phyloP scores from a whole-genome alignment of 2,329 filamentous ascomycete genomes.

The Claviceps purpurea region DNA sequence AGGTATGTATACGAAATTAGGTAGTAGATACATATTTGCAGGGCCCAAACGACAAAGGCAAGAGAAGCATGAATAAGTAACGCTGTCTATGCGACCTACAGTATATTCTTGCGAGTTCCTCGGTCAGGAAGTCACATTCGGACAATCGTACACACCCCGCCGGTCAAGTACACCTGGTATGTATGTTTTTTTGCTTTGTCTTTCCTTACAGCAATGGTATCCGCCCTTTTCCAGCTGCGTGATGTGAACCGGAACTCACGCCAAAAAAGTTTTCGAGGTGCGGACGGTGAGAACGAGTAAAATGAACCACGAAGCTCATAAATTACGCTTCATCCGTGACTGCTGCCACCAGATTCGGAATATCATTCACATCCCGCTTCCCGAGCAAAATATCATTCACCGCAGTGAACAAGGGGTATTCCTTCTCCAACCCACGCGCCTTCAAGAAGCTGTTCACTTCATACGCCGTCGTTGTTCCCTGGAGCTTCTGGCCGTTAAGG shows the following conservation, averaged over 20 bases:
- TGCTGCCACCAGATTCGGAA: conserved; percentile 52
- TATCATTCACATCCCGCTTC: conserved; percentile 63
- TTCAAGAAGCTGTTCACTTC: conserved; percentile 87
- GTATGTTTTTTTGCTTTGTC: background rate
- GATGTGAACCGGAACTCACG: background rate
- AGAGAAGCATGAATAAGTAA: too few relatives aligned
- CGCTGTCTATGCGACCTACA: too few relatives aligned
- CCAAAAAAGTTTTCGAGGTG: background rate
- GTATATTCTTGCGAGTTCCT: too few relatives aligned
- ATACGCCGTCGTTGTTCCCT: conserved; percentile 81
- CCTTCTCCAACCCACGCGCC: conserved; percentile 59
- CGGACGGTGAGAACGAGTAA: background rate
- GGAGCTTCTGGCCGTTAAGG: conserved; percentile 91
- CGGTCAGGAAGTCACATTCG: too few relatives aligned
- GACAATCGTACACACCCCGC: too few relatives aligned
- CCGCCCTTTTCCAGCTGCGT: background rate
- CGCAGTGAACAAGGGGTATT: conserved; percentile 87
- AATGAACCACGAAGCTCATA: background rate
- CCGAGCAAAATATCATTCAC: conserved; percentile 71
- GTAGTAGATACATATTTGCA: too few relatives aligned
- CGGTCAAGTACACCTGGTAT: too few relatives aligned
- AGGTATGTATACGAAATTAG: background rate
- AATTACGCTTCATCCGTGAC: conserved; percentile 7
- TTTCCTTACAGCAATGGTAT: background rate
- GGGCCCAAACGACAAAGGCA: too few relatives aligned